Base-by-base conservation (phyloP, 306 rosid genomes). In the Lathyrus oleraceus region DNA sequence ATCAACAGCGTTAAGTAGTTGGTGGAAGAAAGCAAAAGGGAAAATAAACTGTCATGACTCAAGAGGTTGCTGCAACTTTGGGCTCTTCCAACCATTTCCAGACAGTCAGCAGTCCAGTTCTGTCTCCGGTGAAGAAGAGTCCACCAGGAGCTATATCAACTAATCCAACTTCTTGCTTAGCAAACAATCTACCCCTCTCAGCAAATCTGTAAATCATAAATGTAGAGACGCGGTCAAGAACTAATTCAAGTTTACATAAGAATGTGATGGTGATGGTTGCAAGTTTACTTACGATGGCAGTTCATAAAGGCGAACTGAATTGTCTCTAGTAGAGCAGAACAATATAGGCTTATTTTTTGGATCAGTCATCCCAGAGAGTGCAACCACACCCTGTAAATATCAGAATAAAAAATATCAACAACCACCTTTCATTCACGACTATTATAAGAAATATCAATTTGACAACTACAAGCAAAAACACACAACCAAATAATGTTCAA, bases 61-160 rank as follows among this genome's bases (percentile, higher is more conserved):
- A n/a, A n/a, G 44, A 63, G 11, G 64, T 5, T 44, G 53, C 19
- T 7, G 32, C 43, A 43, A 67, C 16, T 17, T 67, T 71, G 47
- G 60, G 39, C 10, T 38, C 36, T 3, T 43, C 67, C 39, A 40
- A 36, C 87, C 71, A 71, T 42, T 78, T 87, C 79, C 81, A 81
- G 6, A 74, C 86, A 13, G 5, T 80, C 17, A 80, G 8, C 25
- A 49, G 53, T 47, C 92, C 87, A 20, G 71, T 72, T 1, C 40
- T 75, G 4, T 84, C 84, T 6, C 92, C 83, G 0, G 83, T 74
- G 65, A 87, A 81, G 66, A 87, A 60, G 8, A 73, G 68, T 8
- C 85, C 85, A 17, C 56, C 70, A 7, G 80, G 74, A 28, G 85
- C 83, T 3, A 42, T 39, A 27, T 71, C 75, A 0, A 83, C 32